Evolutionary conservation across 2,329 filamentous ascomycete species (phyloP).

Genomic region (Colletotrichum cordylinicola): DNA sequence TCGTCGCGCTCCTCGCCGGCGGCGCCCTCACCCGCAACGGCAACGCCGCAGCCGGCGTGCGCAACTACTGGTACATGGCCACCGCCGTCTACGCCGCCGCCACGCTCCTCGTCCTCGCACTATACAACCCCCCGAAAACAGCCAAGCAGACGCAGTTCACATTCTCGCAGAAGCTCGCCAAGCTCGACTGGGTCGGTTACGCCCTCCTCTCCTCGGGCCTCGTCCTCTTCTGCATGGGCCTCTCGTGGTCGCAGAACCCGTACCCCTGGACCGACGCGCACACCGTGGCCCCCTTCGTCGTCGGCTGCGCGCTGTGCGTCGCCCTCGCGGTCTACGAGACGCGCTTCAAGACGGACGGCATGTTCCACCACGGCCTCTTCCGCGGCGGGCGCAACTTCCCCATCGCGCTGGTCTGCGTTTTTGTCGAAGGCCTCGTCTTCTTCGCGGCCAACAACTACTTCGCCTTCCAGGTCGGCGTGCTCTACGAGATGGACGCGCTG

Average conservation of each 20-base stretch:
- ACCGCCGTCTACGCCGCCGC: constrained; percentile 33
- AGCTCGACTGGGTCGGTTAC: constrained; percentile 46
- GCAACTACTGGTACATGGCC: constrained; percentile 40
- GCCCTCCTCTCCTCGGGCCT: constrained; percentile 36
- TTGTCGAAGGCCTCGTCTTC: constrained; percentile 43
- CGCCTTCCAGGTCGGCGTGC: constrained; percentile 38
- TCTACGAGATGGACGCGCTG: constrained; percentile 42
- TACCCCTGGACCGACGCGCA: constrained; percentile 41
- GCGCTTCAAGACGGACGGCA: constrained; percentile 39
- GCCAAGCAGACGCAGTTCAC: constrained; percentile 31
- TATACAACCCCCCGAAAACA: constrained; percentile 38
- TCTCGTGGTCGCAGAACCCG: constrained; percentile 44
- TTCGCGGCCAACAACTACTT: constrained; percentile 48
- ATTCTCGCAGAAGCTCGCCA: constrained; percentile 34
- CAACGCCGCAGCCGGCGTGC: constrained; percentile 37
- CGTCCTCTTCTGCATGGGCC: constrained; percentile 42
- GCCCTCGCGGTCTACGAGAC: constrained; percentile 38
- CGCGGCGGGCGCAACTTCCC: constrained; percentile 38
- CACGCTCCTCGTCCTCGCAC: constrained; percentile 28
- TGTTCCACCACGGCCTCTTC: constrained; percentile 47
- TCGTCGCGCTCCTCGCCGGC: constrained; percentile 38
- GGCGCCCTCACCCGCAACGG: constrained; percentile 36
- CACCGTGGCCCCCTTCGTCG: constrained; percentile 38
- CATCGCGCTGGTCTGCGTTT: constrained; percentile 39
- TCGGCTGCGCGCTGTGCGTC: constrained; percentile 29